Evolutionary conservation across 139 green algal genomes (phyloP), one percentile per base, ranked within the genome.

Genomic region (Gonium pectorale): DNA sequence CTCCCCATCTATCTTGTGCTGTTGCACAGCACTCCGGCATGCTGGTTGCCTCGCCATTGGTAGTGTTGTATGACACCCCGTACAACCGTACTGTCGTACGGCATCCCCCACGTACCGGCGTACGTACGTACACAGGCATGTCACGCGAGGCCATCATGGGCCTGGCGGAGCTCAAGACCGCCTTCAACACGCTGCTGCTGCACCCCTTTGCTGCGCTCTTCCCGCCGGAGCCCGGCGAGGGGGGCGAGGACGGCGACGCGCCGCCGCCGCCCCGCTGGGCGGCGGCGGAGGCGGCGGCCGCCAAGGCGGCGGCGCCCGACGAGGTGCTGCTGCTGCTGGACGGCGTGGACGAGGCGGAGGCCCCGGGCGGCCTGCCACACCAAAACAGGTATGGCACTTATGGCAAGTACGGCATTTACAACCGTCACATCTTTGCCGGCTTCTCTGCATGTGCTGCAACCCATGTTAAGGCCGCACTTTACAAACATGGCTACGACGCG

Each of bases 291-390:
- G 43, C 3, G 70, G n/a, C 59, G 70, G 70, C n/a, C 33, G 70
- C 5, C 9, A 41, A 40, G 4, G 67, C 41, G 67, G 67, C 41
- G 41, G 67, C 40, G 22, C 40, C 67, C 26, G 40, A 37, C 8
- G 67, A 75, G 67, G 54, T 81, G 54, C 2, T 81, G 54, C 52
- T 81, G 54, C 24, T 81, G 54, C 24, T 81, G 52, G 73, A 81
- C 37, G 73, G 73, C 0, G 22, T 69, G 35, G 73, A 81, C 38
- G 73, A 81, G 54, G 73, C 73, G 37, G 73, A 81, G 73, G 73
- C 38, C 6, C 73, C 73, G 3, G 5, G 27, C 13, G 73, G 73
- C 1, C 73, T 35, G 52, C 54, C 54, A 24, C 54, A 81, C 38
- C 38, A 69, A 9, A 81, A 81, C 73, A 51, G 69, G 69, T 64